Base-by-base conservation (phyloP, 371 early-diverging fungal species). In the Circinella minor region DNA sequence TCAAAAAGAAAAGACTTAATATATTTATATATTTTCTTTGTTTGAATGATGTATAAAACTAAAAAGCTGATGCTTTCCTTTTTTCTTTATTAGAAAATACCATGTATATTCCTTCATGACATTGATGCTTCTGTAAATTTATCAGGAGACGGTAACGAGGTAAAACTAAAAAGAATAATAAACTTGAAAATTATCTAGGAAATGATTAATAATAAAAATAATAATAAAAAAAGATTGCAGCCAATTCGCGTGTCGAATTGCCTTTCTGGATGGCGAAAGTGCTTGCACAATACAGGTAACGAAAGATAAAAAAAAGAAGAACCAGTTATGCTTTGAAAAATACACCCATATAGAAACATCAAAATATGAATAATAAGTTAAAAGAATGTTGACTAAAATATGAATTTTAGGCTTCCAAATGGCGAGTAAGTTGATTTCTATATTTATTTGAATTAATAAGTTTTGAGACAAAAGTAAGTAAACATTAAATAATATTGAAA, bases 251-350 rank as follows among this genome's bases (percentile, higher is more conserved):
- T 1, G 61, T 81, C 18, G 85, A 85, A 55, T 55, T 85, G 18
- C 85, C 85, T 0, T 82, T 74, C 59, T 85, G 85, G 85, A 61
- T 82, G 39, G 83, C 79, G 6, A 79, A 79, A 66, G 72, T 80
- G 14, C 55, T 85, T 13, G 81, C 79, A 5, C 72, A 75, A 67
- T 78, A 74, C 49, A 75, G 75, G 83, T 83, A 79, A 48, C 20
- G 36, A 11, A 43, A 39, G 9, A 39, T 6, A 39, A 4, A 39
- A 39, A 39, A 39, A 43, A 43, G 3, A 3, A 43, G 43, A 27
- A 27, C 27, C 27, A 27, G 27, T 27, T 27, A 27, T 27, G 27
- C 27, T 27, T 27, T 27, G 27, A 2, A 27, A 27, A 27, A 27
- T 27, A 27, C 27, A 27, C 27, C 27, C 27, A 27, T 27, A 27